These are phyloP conservation scores for Kodamaea nitidulidarum DNA, from an alignment of 805 yeast genomes.

Conservation along the genomic window DNA sequence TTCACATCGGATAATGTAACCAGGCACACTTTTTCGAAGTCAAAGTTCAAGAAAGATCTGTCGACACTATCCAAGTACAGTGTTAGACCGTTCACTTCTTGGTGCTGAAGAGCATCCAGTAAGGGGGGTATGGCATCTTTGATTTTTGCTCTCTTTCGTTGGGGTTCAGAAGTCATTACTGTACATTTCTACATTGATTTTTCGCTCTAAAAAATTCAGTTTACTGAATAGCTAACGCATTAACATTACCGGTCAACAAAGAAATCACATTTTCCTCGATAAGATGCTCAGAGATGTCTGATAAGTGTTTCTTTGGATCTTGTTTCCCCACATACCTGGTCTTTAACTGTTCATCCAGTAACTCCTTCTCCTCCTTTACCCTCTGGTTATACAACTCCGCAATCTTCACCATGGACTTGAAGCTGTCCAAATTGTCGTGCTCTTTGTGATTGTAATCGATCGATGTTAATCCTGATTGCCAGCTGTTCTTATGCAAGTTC, in stretches of 20 bases:
- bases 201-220: slow-evolving; percentile 2
- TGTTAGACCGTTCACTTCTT: background rate
- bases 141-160: slow-evolving; percentile 1
- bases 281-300: slow-evolving; percentile 79
- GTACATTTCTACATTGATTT: slow-evolving; percentile 1
- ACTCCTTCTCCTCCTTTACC: slow-evolving; percentile 86
- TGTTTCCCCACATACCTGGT: slow-evolving; percentile 97
- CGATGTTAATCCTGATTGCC: slow-evolving; percentile 90
- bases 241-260: slow-evolving; percentile 82
- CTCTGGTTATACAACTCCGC: slow-evolving; percentile 87
- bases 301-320: slow-evolving; percentile 96
- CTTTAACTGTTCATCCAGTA: slow-evolving; percentile 82
- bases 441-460: slow-evolving; percentile 76
- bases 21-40: slow-evolving; percentile 62
- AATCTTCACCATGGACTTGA: slow-evolving; percentile 78
- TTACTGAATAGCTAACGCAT: slow-evolving; percentile 82
- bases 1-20: slow-evolving; percentile 57
- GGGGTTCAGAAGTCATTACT: slow-evolving; percentile 4
- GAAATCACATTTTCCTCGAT: slow-evolving; percentile 90
- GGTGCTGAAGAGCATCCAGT: background rate
- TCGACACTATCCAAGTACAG: slow-evolving; percentile 41
- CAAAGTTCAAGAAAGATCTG: slow-evolving; percentile 55
- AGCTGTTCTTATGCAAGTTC: slow-evolving; percentile 89
- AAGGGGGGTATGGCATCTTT: background rate
- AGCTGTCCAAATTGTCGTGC: slow-evolving; percentile 65